A percentile compares a stretch with the other conserved stretches of the same genome.
phyloP scores from a whole-genome alignment of 2,329 filamentous ascomycete genomes.

The Penicillium sp. region DNA sequence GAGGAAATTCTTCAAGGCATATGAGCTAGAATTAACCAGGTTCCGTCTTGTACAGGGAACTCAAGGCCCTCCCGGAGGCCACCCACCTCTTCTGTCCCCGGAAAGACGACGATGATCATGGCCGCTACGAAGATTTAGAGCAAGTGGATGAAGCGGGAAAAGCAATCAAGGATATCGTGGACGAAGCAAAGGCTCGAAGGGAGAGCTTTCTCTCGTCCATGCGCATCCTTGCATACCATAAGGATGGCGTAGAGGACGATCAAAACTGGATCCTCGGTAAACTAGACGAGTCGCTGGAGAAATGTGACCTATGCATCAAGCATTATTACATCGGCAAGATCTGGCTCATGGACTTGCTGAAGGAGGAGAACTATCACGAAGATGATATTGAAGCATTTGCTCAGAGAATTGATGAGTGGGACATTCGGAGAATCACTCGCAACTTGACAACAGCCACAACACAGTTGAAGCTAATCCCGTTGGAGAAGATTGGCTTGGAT shows the following conservation, averaged over 20 bases:
- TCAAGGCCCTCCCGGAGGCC: conserved; percentile 39
- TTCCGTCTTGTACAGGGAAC: conserved; percentile 26
- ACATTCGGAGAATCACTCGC: conserved; percentile 53
- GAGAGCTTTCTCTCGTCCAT: conserved; percentile 59
- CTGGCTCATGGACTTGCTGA: conserved; percentile 53
- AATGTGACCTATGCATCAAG: conserved; percentile 61
- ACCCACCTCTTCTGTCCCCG: conserved; percentile 62
- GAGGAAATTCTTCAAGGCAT: neutral
- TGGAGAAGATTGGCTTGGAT: conserved; percentile 44
- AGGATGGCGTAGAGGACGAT: conserved; percentile 52
- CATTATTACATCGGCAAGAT: conserved; percentile 65
- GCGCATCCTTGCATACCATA: conserved; percentile 59
- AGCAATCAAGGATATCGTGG: conserved; percentile 39
- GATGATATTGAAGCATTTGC: conserved; percentile 45
- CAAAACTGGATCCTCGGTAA: conserved; percentile 51
- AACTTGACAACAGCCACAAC: conserved; percentile 52
- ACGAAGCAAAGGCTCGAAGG: conserved; percentile 49
- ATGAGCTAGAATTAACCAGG: conserved; percentile 7
- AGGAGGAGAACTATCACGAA: conserved; percentile 50
- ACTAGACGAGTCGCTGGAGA: conserved; percentile 52
- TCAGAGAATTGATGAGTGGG: conserved; percentile 50
- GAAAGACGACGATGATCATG: conserved; percentile 52
- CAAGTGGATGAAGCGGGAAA: conserved; percentile 42
- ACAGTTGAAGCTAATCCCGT: conserved; percentile 45
- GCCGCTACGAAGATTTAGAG: conserved; percentile 53